Conservation (phyloP, 2,329 filamentous ascomycete species). For the Fusarium paranaense region DNA sequence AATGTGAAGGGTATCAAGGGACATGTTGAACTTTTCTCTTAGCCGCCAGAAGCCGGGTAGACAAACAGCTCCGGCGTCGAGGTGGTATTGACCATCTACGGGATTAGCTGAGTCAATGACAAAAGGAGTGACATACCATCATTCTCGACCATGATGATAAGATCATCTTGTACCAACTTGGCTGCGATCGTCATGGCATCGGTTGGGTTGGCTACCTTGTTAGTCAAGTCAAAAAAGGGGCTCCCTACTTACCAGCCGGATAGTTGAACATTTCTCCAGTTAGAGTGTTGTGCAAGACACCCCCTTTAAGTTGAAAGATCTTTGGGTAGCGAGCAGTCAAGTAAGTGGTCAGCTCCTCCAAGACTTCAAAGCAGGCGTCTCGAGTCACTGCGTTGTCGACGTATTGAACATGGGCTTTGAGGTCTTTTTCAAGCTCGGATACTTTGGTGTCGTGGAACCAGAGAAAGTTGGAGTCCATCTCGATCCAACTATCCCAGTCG, state of each 20-base stretch:
- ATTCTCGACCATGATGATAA: slow-evolving; percentile 30
- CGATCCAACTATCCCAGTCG: slow-evolving; percentile 35
- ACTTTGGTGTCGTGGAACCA: slow-evolving; percentile 32
- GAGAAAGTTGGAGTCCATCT: slow-evolving; percentile 35
- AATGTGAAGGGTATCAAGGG: slow-evolving; percentile 31
- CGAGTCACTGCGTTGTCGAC: slow-evolving; percentile 23
- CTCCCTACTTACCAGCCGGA: slow-evolving; percentile 3
- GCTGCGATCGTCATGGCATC: slow-evolving; percentile 30
- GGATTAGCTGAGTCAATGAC: not conserved
- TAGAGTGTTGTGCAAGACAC: slow-evolving; percentile 4
- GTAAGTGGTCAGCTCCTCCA: slow-evolving; percentile 21
- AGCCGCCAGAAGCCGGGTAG: slow-evolving; percentile 33
- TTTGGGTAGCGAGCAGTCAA: slow-evolving; percentile 27
- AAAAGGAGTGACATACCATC: not conserved
- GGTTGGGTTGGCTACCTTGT: slow-evolving; percentile 16
- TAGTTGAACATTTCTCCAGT: slow-evolving; percentile 19
- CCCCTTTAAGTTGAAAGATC: slow-evolving; percentile 11
- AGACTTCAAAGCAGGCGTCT: slow-evolving; percentile 31
- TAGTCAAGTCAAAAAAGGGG: fast-evolving
- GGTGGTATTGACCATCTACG: slow-evolving; percentile 25
- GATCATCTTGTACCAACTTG: slow-evolving; percentile 32
- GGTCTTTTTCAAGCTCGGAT: slow-evolving; percentile 23
- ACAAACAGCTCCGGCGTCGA: slow-evolving; percentile 35
- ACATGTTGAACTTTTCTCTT: slow-evolving; percentile 36
- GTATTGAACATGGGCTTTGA: slow-evolving; percentile 29